Conservation (phyloP, 257 asterid genomes). For the Mentha longifolia region DNA sequence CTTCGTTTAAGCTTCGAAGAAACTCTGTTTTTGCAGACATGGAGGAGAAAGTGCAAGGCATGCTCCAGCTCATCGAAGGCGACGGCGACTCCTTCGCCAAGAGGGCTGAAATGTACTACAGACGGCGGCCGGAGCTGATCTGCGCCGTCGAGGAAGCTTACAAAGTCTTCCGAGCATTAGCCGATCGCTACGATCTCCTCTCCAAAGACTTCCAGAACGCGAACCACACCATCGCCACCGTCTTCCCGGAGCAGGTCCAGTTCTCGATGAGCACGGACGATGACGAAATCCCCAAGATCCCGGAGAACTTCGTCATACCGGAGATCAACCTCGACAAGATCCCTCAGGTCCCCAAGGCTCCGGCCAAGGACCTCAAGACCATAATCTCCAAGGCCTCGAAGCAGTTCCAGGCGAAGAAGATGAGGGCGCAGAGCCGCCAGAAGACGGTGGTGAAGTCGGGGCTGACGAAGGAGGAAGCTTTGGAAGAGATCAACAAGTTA, state of each 20-base stretch:
- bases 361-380: conserved; percentile 58
- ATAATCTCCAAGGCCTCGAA: conserved; percentile 57
- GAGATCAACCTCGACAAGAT: conserved; percentile 31
- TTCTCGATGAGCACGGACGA: conserved; percentile 56
- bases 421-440: not conserved
- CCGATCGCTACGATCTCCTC: conserved; percentile 85
- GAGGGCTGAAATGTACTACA: conserved; percentile 96
- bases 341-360: conserved; percentile 72
- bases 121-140: conserved; percentile 83
- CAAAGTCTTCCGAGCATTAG: conserved; percentile 69
- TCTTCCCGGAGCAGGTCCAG: conserved; percentile 80
- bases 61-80: conserved; percentile 72
- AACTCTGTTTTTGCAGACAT: conserved; percentile 54
- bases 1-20: not conserved
- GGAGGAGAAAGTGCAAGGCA: conserved; percentile 79
- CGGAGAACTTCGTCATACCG: conserved; percentile 32
- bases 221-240: conserved; percentile 75
- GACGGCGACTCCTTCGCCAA: conserved; percentile 93
- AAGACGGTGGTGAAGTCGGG: conserved; percentile 40
- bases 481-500: conserved; percentile 48
- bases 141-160: conserved; percentile 74
- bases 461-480: conserved; percentile 45
- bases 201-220: conserved; percentile 88
- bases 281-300: conserved; percentile 44
- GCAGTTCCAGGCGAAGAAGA: conserved; percentile 38